Percentiles rank a stretch among this genome's conserved stretches.
Conservation (phyloP, 768 basidiomycete genomes). For the Boletus vermiculosoides region DNA sequence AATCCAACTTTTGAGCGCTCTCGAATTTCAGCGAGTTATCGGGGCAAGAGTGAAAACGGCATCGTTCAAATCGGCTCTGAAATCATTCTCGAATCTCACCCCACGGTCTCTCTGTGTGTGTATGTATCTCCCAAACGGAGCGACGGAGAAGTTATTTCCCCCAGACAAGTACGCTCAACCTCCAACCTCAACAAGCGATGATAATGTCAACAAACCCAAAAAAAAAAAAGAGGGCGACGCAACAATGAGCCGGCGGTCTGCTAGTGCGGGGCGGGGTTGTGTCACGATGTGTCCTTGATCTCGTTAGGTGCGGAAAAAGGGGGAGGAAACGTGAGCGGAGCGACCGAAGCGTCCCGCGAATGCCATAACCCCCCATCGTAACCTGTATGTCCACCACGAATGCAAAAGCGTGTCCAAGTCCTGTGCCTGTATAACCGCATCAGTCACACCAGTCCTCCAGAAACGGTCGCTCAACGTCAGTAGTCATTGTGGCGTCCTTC, state of each 20-base stretch:
- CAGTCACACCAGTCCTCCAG: not conserved
- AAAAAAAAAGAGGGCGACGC: not conserved
- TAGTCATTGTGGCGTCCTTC: conserved; percentile 18
- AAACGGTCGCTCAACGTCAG: not conserved
- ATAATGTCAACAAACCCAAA: not conserved
- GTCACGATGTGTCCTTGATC: conserved; percentile 1
- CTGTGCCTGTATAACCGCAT: conserved; percentile 5
- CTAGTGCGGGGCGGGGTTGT: conserved; percentile 1
- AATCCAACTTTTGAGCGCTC: not conserved
- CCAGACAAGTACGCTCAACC: not conserved
- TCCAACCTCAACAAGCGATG: conserved; percentile 7
- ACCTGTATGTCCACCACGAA: not conserved
- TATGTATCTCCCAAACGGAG: not conserved
- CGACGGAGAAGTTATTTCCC: not conserved
- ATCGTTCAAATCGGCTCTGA: conserved; percentile 2
- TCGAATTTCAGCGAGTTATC: not conserved
- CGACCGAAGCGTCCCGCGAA: not conserved
- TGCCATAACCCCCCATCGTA: conserved; percentile 18
- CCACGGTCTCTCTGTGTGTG: not conserved
- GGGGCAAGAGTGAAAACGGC: not conserved
- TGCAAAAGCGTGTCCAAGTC: not conserved
- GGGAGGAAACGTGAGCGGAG: not conserved
- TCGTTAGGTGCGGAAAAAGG: conserved; percentile 1
- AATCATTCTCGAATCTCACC: not conserved
- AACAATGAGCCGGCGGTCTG: conserved; percentile 7